Conservation (phyloP, 202 grass and related monocot genomes). For the Alloteropsis angusta region DNA sequence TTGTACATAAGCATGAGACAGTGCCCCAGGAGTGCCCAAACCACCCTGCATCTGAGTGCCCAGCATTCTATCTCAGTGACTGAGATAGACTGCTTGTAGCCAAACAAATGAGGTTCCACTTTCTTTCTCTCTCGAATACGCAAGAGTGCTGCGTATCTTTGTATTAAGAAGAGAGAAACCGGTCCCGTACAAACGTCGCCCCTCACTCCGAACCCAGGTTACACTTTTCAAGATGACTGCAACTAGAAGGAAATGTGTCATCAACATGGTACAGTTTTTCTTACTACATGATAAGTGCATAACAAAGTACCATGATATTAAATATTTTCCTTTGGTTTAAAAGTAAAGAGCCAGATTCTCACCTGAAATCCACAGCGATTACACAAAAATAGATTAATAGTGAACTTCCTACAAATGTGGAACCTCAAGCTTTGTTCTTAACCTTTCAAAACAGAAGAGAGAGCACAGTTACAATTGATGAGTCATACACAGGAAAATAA, state of each 20-base stretch:
- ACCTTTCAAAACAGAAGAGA: slow-evolving; percentile 39
- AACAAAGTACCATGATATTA: slow-evolving; percentile 9
- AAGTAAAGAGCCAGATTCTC: slow-evolving; percentile 25
- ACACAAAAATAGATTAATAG: too few relatives aligned
- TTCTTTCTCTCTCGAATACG: too few relatives aligned
- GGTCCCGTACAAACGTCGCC: too few relatives aligned
- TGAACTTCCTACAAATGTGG: background rate
- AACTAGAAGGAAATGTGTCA: slow-evolving; percentile 10
- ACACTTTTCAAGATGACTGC: slow-evolving; percentile 1
- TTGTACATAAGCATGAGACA: slow-evolving; percentile 88
- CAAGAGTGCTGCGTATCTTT: too few relatives aligned
- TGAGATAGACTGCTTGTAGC: background rate
- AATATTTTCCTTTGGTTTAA: slow-evolving; percentile 1
- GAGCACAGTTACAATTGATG: slow-evolving; percentile 10
- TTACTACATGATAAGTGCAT: background rate
- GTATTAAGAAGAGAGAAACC: too few relatives aligned
- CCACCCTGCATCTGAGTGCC: slow-evolving; percentile 43
- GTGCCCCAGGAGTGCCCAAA: slow-evolving; percentile 44
- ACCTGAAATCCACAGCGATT: slow-evolving; percentile 23
- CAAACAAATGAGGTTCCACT: background rate
- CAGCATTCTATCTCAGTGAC: slow-evolving; percentile 18
- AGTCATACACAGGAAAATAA: background rate
- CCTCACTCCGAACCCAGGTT: too few relatives aligned
- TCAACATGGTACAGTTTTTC: slow-evolving; percentile 9
- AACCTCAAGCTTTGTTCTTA: slow-evolving; percentile 65